A percentile compares a stretch with the other conserved stretches of the same genome.
Evolutionary conservation across 1,139 yeast genomes (phyloP).

Genomic region (Zhuliangozyma blackwelliae): DNA sequence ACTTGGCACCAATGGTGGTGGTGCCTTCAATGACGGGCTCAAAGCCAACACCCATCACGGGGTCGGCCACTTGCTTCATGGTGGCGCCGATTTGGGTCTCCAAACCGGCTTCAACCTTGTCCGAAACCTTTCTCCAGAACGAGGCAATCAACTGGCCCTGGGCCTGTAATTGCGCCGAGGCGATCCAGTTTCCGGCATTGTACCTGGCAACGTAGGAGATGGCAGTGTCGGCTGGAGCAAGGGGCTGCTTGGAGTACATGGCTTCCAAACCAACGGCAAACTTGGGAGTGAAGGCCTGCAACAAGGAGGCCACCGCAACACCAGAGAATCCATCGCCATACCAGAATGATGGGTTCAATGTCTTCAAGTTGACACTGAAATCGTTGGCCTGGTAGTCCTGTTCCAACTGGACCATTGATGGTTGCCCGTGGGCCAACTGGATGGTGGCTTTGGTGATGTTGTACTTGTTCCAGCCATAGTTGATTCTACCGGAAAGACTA

Average conservation of each 20-base stretch:
- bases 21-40: constrained; percentile 85
- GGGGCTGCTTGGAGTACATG: constrained; percentile 77
- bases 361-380: constrained; percentile 82
- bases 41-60: constrained; percentile 73
- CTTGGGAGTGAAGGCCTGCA: constrained; percentile 83
- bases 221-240: constrained; percentile 88
- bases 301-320: constrained; percentile 84
- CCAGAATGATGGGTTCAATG: constrained; percentile 81
- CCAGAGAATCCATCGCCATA: constrained; percentile 63
- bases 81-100: constrained; percentile 85
- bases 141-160: constrained; percentile 87
- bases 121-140: constrained; percentile 90
- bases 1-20: constrained; percentile 94
- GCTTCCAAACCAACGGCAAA: constrained; percentile 91
- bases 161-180: constrained; percentile 90
- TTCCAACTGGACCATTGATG: constrained; percentile 92
- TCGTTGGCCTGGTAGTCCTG: constrained; percentile 92
- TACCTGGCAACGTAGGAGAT: constrained; percentile 90
- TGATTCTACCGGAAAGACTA: constrained; percentile 82
- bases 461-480: constrained; percentile 85
- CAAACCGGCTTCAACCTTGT: constrained; percentile 93
- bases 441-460: constrained; percentile 80
- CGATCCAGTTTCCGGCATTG: constrained; percentile 84
- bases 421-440: constrained; percentile 87
- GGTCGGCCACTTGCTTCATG: constrained; percentile 74